A percentile compares a stretch with the other conserved stretches of the same genome.
Conservation (phyloP, 768 basidiomycete genomes). For the Piloderma croceum region DNA sequence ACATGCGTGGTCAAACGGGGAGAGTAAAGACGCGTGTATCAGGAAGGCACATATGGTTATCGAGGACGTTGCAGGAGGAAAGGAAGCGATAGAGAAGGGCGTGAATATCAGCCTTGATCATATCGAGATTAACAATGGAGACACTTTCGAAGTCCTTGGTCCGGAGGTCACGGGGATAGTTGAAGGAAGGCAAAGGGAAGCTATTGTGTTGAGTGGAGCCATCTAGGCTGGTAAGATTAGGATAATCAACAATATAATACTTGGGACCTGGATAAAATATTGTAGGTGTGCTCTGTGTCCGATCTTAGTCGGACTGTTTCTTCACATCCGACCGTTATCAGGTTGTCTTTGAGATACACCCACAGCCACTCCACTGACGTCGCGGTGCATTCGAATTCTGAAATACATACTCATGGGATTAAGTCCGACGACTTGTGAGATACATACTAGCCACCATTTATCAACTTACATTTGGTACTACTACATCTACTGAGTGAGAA, state of each 20-base stretch:
- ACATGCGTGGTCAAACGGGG: constrained; percentile 46
- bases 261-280: constrained; percentile 47
- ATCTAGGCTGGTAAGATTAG: constrained; percentile 82
- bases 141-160: constrained; percentile 63
- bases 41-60: constrained; percentile 39
- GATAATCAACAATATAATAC: constrained; percentile 87
- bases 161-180: constrained; percentile 16
- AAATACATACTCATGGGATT: no score
- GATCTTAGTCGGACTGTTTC: no score
- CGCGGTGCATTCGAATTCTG: no score
- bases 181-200: constrained; percentile 24
- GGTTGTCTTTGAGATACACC: no score
- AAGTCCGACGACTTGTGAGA: no score
- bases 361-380: no score
- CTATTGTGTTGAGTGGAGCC: constrained; percentile 78
- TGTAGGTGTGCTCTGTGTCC: no score
- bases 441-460: no score
- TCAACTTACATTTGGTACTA: no score
- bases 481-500: no score
- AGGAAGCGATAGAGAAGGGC: constrained; percentile 17
- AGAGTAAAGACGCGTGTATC: constrained; percentile 46
- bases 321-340: no score
- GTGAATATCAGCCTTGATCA: constrained; percentile 74
- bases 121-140: constrained; percentile 79
- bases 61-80: constrained; percentile 26